A percentile compares a stretch with the other conserved stretches of the same genome.
phyloP scores from a whole-genome alignment of 2,329 filamentous ascomycete genomes.

The Trichoderma sp. region DNA sequence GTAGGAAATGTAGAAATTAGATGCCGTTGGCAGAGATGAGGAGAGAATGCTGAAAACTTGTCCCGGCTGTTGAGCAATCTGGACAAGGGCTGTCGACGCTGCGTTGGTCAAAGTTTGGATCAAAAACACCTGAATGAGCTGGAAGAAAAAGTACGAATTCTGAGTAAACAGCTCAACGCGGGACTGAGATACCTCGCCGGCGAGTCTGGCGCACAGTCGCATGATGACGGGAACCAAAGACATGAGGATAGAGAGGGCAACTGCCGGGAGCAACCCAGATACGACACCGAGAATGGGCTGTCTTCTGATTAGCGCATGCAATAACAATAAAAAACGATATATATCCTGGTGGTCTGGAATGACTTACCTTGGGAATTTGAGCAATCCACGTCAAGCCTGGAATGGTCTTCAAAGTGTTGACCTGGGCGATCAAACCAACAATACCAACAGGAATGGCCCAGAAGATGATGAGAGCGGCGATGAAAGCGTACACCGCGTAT shows the following conservation, averaged over 20 bases:
- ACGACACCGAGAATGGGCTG: conserved; percentile 72
- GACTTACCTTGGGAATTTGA: conserved; percentile 60
- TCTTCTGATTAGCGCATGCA: conserved; percentile 2
- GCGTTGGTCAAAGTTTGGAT: conserved; percentile 81
- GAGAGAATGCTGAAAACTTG: conserved; percentile 68
- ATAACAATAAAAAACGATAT: neutral
- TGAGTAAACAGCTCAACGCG: conserved; percentile 87
- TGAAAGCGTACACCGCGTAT: conserved; percentile 65
- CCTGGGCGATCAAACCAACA: conserved; percentile 84
- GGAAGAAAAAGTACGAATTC: conserved; percentile 89
- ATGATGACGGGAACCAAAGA: conserved; percentile 71
- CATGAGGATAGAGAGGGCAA: conserved; percentile 81
- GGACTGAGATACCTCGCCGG: conserved; percentile 78
- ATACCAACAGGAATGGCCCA: conserved; percentile 78
- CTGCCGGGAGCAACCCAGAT: conserved; percentile 78
- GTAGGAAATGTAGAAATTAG: conserved; percentile 93
- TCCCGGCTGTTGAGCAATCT: conserved; percentile 66
- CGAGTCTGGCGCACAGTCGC: conserved; percentile 72
- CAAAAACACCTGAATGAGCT: conserved; percentile 91
- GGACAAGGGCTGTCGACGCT: conserved; percentile 68
- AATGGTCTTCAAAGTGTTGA: conserved; percentile 69
- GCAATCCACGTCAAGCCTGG: conserved; percentile 75
- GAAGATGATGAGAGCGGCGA: conserved; percentile 78
- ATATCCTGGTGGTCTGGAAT: neutral
- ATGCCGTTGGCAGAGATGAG: conserved; percentile 74